A percentile compares a stretch with the other conserved stretches of the same genome.
phyloP scores from a whole-genome alignment of 495 filamentous ascomycete species.

The Aspergillus kassunensis region DNA sequence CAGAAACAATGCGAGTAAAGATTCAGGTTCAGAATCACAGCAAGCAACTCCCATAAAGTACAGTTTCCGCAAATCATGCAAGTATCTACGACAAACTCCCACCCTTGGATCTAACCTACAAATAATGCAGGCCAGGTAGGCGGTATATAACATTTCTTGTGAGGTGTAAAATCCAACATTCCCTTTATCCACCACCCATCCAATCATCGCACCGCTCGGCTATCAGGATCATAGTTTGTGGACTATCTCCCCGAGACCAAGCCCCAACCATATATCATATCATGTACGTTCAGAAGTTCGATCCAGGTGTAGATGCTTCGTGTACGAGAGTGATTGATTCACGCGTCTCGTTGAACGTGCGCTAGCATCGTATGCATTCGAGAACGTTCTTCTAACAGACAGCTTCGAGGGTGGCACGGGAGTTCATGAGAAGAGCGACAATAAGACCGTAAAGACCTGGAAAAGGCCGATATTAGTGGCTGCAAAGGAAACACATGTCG shows the following conservation, averaged over 20 bases:
- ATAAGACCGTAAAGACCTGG: constrained; percentile 95
- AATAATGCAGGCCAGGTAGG: not conserved
- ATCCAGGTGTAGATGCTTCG: constrained; percentile 8
- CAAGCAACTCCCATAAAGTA: constrained; percentile 26
- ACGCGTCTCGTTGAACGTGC: not conserved
- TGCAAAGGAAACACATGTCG: not conserved
- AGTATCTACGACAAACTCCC: constrained; percentile 22
- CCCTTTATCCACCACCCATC: not conserved
- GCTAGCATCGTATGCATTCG: constrained; percentile 8
- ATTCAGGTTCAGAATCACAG: constrained; percentile 16
- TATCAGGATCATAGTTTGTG: not conserved
- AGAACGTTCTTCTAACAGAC: constrained; percentile 28
- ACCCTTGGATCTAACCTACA: constrained; percentile 4
- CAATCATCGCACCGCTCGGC: not conserved
- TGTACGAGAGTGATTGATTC: not conserved
- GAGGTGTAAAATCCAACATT: constrained; percentile 5
- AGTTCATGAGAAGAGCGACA: constrained; percentile 98
- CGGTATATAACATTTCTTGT: constrained; percentile 11
- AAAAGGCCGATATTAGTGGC: not conserved
- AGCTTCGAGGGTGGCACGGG: constrained; percentile 41
- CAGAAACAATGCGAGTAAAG: constrained; percentile 20
- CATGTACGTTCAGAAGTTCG: constrained; percentile 3
- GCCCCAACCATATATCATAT: constrained; percentile 5
- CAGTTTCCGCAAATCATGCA: constrained; percentile 24
- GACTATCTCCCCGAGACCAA: not conserved